Conservation (phyloP, 129 eudicot species). For the Deinandra increscens region DNA sequence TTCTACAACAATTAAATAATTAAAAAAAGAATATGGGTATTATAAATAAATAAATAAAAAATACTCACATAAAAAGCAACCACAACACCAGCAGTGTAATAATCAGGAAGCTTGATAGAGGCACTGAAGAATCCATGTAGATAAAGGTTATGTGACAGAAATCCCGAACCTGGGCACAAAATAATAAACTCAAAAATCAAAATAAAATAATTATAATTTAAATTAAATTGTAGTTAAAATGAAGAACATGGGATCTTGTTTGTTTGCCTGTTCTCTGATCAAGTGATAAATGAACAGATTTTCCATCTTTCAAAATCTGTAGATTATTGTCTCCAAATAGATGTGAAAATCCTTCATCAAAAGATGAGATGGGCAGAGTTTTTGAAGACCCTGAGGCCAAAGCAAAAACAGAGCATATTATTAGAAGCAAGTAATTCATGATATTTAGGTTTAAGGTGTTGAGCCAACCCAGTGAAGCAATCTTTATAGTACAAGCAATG, state of each 20-base stretch:
- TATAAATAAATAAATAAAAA: not conserved
- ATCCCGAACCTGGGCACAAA: conserved; percentile 68
- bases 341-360: conserved; percentile 90
- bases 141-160: conserved; percentile 82
- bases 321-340: conserved; percentile 82
- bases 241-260: not conserved
- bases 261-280: conserved; percentile 72
- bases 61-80: conserved; percentile 93
- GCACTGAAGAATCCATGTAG: conserved; percentile 97
- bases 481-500: not conserved
- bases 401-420: conserved; percentile 43
- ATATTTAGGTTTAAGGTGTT: not conserved
- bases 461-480: not conserved
- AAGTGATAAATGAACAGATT: conserved; percentile 72
- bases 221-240: not conserved
- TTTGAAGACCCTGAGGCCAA: conserved; percentile 44
- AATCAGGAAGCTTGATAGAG: conserved; percentile 88
- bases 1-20: not conserved
- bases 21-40: too few species aligned
- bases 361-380: conserved; percentile 64
- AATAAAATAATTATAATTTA: not conserved
- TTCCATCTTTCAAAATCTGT: conserved; percentile 69
- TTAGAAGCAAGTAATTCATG: conserved; percentile 7
- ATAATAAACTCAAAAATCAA: not conserved
- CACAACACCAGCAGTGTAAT: conserved; percentile 96